Conservation (phyloP, 805 yeast species). For the Zygotorulaspora sp. region DNA sequence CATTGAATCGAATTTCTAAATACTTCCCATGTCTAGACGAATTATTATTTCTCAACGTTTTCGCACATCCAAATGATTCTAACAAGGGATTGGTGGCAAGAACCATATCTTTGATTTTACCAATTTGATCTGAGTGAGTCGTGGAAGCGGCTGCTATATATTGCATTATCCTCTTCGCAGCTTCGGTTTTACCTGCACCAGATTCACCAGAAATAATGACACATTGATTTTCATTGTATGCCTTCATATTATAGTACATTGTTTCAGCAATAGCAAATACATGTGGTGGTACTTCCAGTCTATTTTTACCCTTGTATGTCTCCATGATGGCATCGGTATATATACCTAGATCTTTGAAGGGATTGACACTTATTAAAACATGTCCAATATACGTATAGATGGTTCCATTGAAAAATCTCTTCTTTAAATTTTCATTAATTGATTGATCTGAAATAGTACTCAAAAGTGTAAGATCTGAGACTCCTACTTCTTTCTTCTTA, state of each 20-base stretch:
- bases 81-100: constrained; percentile 95
- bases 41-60: constrained; percentile 94
- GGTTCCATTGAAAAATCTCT: constrained; percentile 81
- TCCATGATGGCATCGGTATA: constrained; percentile 76
- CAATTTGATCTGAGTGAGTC: constrained; percentile 61
- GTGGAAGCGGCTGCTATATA: constrained; percentile 83
- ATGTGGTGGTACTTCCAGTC: constrained; percentile 96
- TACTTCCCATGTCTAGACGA: constrained; percentile 98
- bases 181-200: constrained; percentile 98
- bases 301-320: constrained; percentile 82
- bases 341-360: constrained; percentile 93
- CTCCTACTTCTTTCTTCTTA: constrained; percentile 97
- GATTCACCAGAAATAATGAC: constrained; percentile 97
- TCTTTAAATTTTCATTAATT: constrained; percentile 84
- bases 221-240: constrained; percentile 92
- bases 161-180: constrained; percentile 97
- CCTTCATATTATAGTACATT: constrained; percentile 92
- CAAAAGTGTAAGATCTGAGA: constrained; percentile 84
- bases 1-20: constrained; percentile 82
- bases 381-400: constrained; percentile 93
- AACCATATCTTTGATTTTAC: constrained; percentile 92
- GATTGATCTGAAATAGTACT: constrained; percentile 87
- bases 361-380: constrained; percentile 92
- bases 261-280: constrained; percentile 97
- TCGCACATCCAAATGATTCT: constrained; percentile 98